phyloP scores from a whole-genome alignment of 2,329 filamentous ascomycete genomes.

The Fusarium dlaminii region DNA sequence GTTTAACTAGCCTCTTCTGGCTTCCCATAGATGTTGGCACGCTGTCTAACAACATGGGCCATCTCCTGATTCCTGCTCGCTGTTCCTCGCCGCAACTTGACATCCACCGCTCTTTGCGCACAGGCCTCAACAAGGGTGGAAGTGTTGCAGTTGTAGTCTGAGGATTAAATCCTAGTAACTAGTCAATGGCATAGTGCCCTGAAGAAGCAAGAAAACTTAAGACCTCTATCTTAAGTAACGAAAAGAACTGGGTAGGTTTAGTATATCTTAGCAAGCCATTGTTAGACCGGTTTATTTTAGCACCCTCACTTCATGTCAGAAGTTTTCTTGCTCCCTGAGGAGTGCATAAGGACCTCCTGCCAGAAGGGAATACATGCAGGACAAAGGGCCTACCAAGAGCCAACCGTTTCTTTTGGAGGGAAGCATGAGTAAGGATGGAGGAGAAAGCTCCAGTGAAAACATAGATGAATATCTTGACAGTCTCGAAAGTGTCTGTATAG shows the following conservation, averaged over 20 bases:
- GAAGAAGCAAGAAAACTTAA: not conserved
- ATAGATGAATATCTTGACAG: not conserved
- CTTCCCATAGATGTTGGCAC: slow-evolving; percentile 14
- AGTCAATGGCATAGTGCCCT: not conserved
- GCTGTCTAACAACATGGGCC: not conserved
- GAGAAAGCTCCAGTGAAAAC: not conserved
- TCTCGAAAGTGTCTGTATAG: slow-evolving; percentile 8
- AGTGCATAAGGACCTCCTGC: not conserved
- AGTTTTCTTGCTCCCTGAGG: not conserved
- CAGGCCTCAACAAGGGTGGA: slow-evolving; percentile 11
- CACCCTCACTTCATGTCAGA: not conserved
- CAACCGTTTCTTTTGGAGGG: not conserved
- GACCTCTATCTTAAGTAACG: not conserved
- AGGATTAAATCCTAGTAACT: not conserved
- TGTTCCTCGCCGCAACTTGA: not conserved
- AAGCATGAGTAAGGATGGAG: not conserved
- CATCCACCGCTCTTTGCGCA: slow-evolving; percentile 39
- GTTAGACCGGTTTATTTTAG: not conserved
- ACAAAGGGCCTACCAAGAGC: not conserved
- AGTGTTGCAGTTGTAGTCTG: not conserved
- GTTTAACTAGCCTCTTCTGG: not conserved
- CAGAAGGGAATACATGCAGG: not conserved
- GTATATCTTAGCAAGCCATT: not conserved
- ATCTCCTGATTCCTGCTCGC: not conserved
- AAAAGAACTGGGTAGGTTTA: not conserved